Evolutionary conservation across 2,329 filamentous ascomycete species (phyloP).

Genomic region (Alternaria atra): DNA sequence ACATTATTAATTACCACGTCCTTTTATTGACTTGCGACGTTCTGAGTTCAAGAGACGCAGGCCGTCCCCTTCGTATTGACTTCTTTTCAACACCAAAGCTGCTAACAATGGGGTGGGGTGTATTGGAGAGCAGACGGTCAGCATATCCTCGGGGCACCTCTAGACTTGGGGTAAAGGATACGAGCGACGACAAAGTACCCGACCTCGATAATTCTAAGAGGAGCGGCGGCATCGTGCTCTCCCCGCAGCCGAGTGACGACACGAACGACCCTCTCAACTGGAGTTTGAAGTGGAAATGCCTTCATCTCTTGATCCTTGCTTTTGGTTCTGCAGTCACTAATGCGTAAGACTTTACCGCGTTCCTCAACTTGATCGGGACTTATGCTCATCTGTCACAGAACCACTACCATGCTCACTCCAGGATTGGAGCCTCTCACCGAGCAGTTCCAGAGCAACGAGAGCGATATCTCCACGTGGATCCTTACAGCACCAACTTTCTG

Average conservation of each 20-base stretch:
- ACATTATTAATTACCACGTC: not conserved
- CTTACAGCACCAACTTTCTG: conserved; percentile 25
- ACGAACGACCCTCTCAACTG: conserved; percentile 26
- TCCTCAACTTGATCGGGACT: not conserved
- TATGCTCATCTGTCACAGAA: conserved; percentile 9
- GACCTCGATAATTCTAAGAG: conserved; percentile 16
- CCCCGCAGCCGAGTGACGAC: conserved; percentile 11
- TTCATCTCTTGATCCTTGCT: conserved; percentile 18
- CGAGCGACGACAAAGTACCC: conserved; percentile 6
- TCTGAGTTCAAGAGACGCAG: too few species aligned
- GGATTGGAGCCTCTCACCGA: conserved; percentile 18
- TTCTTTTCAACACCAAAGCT: not conserved
- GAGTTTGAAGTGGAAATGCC: conserved; percentile 17
- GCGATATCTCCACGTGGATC: conserved; percentile 21
- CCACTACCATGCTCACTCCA: conserved; percentile 22
- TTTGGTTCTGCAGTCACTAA: conserved; percentile 24
- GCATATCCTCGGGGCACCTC: conserved; percentile 17
- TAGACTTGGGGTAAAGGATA: conserved; percentile 12
- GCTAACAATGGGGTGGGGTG: conserved; percentile 21
- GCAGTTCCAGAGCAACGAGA: conserved; percentile 17
- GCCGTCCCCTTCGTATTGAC: not conserved
- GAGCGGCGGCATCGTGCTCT: conserved; percentile 6
- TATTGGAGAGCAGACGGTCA: conserved; percentile 19
- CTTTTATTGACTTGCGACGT: not conserved
- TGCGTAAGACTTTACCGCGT: conserved; percentile 13